Evolutionary conservation across 2,329 filamentous ascomycete species (phyloP).

Genomic region (Xylariaceae sp.): DNA sequence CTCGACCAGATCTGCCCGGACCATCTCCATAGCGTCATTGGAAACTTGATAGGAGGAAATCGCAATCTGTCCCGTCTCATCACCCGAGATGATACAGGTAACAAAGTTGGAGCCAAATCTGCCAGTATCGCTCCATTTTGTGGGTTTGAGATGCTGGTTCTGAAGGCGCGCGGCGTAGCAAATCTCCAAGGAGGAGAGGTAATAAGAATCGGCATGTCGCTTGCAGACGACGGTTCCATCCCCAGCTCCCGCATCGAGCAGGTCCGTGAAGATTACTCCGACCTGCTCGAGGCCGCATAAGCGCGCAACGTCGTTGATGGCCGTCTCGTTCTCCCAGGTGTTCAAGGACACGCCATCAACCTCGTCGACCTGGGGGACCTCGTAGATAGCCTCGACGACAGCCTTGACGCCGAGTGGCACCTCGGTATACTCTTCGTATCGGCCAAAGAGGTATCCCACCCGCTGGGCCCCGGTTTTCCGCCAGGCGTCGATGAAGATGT

Average conservation of each 20-base stretch:
- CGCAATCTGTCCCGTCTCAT: constrained; percentile 80
- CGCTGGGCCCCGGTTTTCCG: constrained; percentile 78
- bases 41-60: constrained; percentile 93
- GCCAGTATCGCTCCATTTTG: constrained; percentile 96
- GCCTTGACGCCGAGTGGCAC: constrained; percentile 94
- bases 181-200: constrained; percentile 86
- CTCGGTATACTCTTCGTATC: constrained; percentile 84
- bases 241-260: constrained; percentile 74
- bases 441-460: constrained; percentile 85
- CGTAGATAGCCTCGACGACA: constrained; percentile 94
- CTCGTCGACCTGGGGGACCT: constrained; percentile 88
- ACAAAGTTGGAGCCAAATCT: constrained; percentile 95
- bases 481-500: constrained; percentile 91
- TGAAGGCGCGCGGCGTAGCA: constrained; percentile 85
- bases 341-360: constrained; percentile 80
- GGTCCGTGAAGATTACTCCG: constrained; percentile 91
- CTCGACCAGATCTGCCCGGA: constrained; percentile 88
- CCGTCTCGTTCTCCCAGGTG: constrained; percentile 79
- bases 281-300: constrained; percentile 83
- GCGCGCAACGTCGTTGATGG: constrained; percentile 74
- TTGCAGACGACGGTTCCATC: constrained; percentile 92
- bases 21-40: constrained; percentile 95
- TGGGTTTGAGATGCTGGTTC: constrained; percentile 80
- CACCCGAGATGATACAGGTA: constrained; percentile 91
- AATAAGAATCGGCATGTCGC: constrained; percentile 92